Evolutionary conservation across 768 basidiomycete genomes (phyloP), one percentile per base, ranked within the genome.

Genomic region (Phaeolepiota aurea): DNA sequence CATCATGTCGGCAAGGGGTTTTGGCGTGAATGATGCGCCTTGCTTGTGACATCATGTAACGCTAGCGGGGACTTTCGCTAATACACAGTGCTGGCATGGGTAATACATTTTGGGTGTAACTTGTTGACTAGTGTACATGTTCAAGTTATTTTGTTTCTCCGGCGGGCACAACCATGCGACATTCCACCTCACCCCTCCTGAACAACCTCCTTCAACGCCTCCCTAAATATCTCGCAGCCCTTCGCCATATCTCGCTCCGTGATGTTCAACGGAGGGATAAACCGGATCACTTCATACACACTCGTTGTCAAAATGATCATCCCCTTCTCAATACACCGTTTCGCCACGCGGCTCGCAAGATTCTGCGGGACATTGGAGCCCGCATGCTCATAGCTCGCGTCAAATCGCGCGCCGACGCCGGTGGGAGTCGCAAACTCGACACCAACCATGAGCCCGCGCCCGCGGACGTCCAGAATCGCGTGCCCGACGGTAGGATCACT

Each of bases 191-290:
- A 28, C 25, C 25, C 25, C n/a, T 28, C 25, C 25, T 28, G 7
- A n/a, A 28, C 25, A 28, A 85, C 81, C 48, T 87, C 83, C 55
- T 72, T 68, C 10, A 91, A 73, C 5, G 86, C 77, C 54, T 84
- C 72, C 22, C 53, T 65, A 57, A 89, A 88, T 19, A 87, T 79
- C 28, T 57, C 53, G 43, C 66, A 68, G 0, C 86, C 86, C 54
- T 79, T 77, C 50, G 62, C 69, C 65, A 96, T 63, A 55, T 97
- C 89, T 56, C 70, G 74, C 58, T 76, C 59, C 16, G 72, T 75
- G 46, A 94, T 76, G 55, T 89, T 93, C 51, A 97, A 61, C 12
- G 94, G 77, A 3, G 94, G 94, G 52, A 98, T 97, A 69, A 98
- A 96, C 54, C 92, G 71, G 43, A 96, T 66, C 11, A 84, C 83